Conservation (phyloP, 768 basidiomycete species). For the Xerocomus brunneocitrinus region DNA sequence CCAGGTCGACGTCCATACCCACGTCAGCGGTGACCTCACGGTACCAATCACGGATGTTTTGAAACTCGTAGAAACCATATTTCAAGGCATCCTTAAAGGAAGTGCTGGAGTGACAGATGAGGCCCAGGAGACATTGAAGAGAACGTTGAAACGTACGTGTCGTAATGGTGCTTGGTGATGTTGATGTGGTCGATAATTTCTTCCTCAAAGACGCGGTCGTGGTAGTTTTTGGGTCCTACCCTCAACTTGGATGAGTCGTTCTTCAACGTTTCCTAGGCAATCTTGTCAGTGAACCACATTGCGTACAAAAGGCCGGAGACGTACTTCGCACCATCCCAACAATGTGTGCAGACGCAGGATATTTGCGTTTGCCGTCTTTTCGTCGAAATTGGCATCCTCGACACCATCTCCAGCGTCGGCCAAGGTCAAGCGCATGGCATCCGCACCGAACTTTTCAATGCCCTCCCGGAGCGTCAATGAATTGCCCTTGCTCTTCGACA, state of each 20-base stretch:
- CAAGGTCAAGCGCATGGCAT: slow-evolving; percentile 85
- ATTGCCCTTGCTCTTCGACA: slow-evolving; percentile 97
- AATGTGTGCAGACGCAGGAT: slow-evolving; percentile 91
- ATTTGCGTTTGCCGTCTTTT: slow-evolving; percentile 95
- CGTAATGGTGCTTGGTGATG: slow-evolving; percentile 75
- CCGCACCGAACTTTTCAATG: slow-evolving; percentile 93
- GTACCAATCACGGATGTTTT: slow-evolving; percentile 92
- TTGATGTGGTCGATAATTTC: slow-evolving; percentile 87
- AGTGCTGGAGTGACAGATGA: slow-evolving; percentile 47
- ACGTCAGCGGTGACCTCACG: slow-evolving; percentile 84
- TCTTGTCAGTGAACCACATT: neutral
- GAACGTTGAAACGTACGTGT: slow-evolving; percentile 52
- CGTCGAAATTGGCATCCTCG: slow-evolving; percentile 99
- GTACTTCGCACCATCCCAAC: slow-evolving; percentile 88
- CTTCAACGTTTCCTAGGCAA: slow-evolving; percentile 70
- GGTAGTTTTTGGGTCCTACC: slow-evolving; percentile 68
- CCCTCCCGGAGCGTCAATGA: slow-evolving; percentile 86
- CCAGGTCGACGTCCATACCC: slow-evolving; percentile 89
- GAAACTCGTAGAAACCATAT: slow-evolving; percentile 93
- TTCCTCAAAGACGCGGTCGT: slow-evolving; percentile 87
- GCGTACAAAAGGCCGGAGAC: slow-evolving; percentile 14
- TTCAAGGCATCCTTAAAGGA: slow-evolving; percentile 96
- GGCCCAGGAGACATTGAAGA: neutral
- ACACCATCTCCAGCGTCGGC: slow-evolving; percentile 97
- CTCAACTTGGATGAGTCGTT: slow-evolving; percentile 63